Base-by-base conservation (phyloP, 1,139 yeast species). In the Saccharomyces hybrid region DNA sequence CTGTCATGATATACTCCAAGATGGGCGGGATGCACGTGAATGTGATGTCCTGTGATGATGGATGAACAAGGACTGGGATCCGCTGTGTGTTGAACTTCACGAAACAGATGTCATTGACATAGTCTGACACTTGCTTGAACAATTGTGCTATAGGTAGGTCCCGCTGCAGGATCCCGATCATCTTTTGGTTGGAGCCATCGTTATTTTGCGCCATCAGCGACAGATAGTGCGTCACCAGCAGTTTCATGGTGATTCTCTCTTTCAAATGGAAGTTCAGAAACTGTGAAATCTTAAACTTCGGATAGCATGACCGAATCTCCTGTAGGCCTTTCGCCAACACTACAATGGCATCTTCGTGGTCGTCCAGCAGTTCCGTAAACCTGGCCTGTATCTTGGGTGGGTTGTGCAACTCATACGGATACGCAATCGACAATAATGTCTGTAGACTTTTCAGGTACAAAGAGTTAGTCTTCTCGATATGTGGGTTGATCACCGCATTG, bases 1-100 rank as follows among this genome's bases (percentile, higher is more conserved):
- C 99, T 25, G 88, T 88, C 53, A 90, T 75, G 50, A 91, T 82
- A 66, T 93, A 91, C 69, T 91, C 97, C 52, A 93, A 71, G 66
- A 91, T 96, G 52, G 84, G 85, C 34, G 93, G 91, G 50, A 91
- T 85, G 68, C 89, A 91, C 0, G 97, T 93, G 68, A 90, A 69
- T 42, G 68, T 69, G 42, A 80, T 72, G 47, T 78, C 77, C 41
- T 66, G 66, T 9, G 84, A 83, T 54, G 70, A 69, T 7, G 80
- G 53, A 6, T 46, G 77, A 1, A 89, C 86, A 3, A 80, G 74
- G 13, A 38, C 44, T 19, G 44, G 44, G n/a, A 13, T 38, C 23
- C 44, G 23, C 13, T 38, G 44, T 60, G 83, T 84, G 62, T 91
- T 96, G 63, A 88, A 91, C 69, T 89, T 88, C 72, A 93, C 75